Percentiles rank a stretch among this genome's conserved stretches.
Evolutionary conservation across 192 early-diverging fungal species (phyloP).

Genomic region (Coemansia pectinata): DNA sequence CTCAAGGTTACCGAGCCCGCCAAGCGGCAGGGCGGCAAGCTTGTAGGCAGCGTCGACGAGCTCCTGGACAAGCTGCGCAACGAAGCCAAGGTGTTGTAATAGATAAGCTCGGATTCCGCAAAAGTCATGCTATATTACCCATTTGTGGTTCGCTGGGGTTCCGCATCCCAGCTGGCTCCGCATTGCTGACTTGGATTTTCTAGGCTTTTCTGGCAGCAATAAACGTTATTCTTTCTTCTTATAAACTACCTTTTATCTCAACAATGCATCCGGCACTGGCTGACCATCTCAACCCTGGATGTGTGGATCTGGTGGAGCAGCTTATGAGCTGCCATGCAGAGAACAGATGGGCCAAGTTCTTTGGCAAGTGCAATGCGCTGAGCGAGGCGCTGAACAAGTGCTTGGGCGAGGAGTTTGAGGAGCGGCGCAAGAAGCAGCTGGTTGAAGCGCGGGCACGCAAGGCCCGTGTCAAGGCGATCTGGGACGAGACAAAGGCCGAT

Average conservation of each 20-base stretch:
- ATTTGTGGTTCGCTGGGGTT: not conserved
- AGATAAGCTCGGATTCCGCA: no score
- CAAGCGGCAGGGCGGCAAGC: constrained; percentile 88
- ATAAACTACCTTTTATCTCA: not conserved
- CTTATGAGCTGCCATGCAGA: constrained; percentile 49
- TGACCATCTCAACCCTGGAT: constrained; percentile 53
- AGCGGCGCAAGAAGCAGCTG: constrained; percentile 48
- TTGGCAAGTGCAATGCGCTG: constrained; percentile 55
- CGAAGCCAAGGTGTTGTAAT: constrained; percentile 74
- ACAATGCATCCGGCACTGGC: constrained; percentile 51
- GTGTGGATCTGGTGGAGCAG: constrained; percentile 41
- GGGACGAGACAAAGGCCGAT: constrained; percentile 31
- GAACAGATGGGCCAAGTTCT: constrained; percentile 47
- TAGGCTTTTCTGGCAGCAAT: no score
- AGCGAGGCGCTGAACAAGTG: constrained; percentile 55
- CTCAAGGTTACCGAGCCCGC: constrained; percentile 91
- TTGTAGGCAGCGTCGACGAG: constrained; percentile 92
- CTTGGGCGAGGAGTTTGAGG: constrained; percentile 43
- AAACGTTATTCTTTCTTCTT: no score
- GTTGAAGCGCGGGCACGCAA: constrained; percentile 41
- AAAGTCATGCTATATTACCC: not conserved
- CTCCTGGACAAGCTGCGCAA: constrained; percentile 85
- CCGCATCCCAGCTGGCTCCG: not conserved
- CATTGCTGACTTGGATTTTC: not conserved
- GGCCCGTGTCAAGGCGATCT: constrained; percentile 24